Base-by-base conservation (phyloP, 2,329 filamentous ascomycete species). In the Chalara sp. region DNA sequence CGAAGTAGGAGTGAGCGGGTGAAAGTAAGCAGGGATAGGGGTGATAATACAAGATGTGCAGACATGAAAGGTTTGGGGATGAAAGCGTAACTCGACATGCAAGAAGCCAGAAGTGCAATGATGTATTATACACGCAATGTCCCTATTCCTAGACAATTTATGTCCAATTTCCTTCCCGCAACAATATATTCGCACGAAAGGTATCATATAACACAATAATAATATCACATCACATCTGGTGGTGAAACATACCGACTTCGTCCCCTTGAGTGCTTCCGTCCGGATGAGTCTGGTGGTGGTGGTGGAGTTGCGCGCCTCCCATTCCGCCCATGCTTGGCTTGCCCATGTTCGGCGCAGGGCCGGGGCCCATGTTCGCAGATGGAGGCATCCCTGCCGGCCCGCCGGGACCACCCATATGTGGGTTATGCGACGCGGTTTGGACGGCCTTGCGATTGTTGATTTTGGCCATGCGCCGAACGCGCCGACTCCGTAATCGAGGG, bases 391-490 rank as follows among this genome's bases (percentile, higher is more conserved):
- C 80, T 66, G 83, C 74, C 56, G 84, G 78, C 53, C 80, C 81
- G 68, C 76, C 73, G 62, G 84, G 79, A 59, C 83, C 84, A 63
- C 84, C 72, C 76, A 91, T 84, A 52, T 76, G 70, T 50, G 71
- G 65, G 60, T 81, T 74, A 56, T 79, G 82, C 56, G 78, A 72
- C 58, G 78, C 75, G 57, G 75, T 70, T 62, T 79, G 78, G 58
- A 84, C 80, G 46, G 82, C 78, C 72, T 93, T 92, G 66, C 92
- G 83, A 64, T 81, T 91, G 72, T 85, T 93, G 72, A 96, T 89
- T 77, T 99, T 99, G 50, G 91, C 91, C 88, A 95, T 93, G 58
- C 93, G 83, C 59, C 93, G 84, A 51, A 99, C 93, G 61, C 93
- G 80, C 68, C 93, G 80, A 70, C 92, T 97, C 66, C 93, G 83